Conservation (phyloP, 1,284 basidiomycete species). For the Ceratorhiza oryzae-sativae region DNA sequence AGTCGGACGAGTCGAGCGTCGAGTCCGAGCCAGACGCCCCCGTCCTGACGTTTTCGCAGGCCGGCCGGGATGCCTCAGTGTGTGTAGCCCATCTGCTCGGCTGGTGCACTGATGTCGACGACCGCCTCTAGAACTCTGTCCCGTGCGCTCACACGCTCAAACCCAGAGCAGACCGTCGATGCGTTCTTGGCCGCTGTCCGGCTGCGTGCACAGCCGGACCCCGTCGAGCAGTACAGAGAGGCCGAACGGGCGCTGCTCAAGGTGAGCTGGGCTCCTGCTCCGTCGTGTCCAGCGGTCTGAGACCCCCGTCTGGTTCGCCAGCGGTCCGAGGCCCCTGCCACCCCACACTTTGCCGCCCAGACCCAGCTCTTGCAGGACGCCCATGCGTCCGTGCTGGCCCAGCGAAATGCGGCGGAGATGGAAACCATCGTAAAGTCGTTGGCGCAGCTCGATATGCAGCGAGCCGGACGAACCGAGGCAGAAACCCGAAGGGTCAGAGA, state of each 20-base stretch:
- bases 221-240: slow-evolving; percentile 42
- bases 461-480: slow-evolving; percentile 38
- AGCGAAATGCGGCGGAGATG: slow-evolving; percentile 37
- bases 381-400: slow-evolving; percentile 5
- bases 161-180: slow-evolving; percentile 26
- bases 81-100: neutral
- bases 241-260: slow-evolving; percentile 31
- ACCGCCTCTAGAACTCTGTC: neutral
- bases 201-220: slow-evolving; percentile 39
- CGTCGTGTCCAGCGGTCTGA: too few relatives aligned
- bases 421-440: slow-evolving; percentile 21
- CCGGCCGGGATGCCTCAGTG: slow-evolving; percentile 12
- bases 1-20: neutral
- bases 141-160: slow-evolving; percentile 25
- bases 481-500: slow-evolving; percentile 3
- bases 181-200: slow-evolving; percentile 39
- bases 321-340: neutral
- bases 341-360: slow-evolving; percentile 26
- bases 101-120: neutral
- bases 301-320: neutral
- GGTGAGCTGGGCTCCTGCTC: slow-evolving; percentile 20
- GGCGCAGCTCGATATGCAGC: slow-evolving; percentile 12
- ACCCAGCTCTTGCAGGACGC: slow-evolving; percentile 7
- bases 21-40: slow-evolving; percentile 3
- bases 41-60: slow-evolving; percentile 32